phyloP scores from a whole-genome alignment of 73 alveolate species.

The Paramecium pentaurelia region DNA sequence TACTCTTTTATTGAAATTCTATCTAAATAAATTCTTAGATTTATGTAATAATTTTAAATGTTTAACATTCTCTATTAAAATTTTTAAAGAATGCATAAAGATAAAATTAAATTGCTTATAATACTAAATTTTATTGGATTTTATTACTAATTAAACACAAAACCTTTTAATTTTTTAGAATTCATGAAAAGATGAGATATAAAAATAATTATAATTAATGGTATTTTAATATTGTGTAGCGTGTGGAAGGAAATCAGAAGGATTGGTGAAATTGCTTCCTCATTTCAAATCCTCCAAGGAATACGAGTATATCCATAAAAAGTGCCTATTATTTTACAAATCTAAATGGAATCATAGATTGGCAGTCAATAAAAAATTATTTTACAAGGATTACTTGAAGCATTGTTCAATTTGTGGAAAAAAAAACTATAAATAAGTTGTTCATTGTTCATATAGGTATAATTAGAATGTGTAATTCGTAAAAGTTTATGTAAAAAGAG shows the following conservation, averaged over 20 bases:
- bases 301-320: constrained; percentile 17
- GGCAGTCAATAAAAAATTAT: background rate
- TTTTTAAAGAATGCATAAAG: background rate
- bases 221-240: background rate
- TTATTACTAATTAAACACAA: background rate
- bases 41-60: background rate
- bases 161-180: background rate
- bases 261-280: background rate
- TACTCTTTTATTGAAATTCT: background rate
- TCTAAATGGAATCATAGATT: constrained; percentile 2
- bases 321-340: constrained; percentile 10
- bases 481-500: background rate
- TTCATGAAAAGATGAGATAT: background rate
- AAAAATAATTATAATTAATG: background rate
- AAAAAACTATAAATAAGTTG: background rate
- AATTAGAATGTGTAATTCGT: constrained; percentile 3
- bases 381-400: background rate
- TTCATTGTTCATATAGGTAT: constrained; percentile 13
- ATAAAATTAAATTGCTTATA: background rate
- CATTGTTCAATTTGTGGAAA: background rate
- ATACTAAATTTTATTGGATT: background rate
- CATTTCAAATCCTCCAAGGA: background rate
- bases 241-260: background rate
- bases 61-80: background rate
- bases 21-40: background rate